Percentiles rank a stretch among this genome's conserved stretches.
Conservation (phyloP, 2,329 filamentous ascomycete genomes). For the Botrytis pseudocinerea region DNA sequence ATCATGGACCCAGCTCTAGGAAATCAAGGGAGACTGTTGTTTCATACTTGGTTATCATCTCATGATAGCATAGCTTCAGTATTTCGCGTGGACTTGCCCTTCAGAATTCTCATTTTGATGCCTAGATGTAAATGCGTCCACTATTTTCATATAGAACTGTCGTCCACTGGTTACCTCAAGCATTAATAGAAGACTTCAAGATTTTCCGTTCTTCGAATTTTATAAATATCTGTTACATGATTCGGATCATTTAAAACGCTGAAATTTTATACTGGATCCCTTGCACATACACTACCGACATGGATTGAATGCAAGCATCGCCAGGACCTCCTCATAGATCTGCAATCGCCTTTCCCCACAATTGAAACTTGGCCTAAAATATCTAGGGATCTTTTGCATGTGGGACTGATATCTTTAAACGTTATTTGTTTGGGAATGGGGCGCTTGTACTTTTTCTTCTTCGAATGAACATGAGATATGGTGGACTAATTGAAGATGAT, state of each 20-base stretch:
- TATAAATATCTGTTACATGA: slow-evolving; percentile 8
- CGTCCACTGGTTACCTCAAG: background rate
- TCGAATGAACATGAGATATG: background rate
- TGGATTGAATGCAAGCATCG: background rate
- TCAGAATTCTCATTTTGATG: too few species aligned
- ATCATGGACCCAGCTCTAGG: background rate
- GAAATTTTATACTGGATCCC: background rate
- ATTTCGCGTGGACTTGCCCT: background rate
- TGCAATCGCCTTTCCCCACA: background rate
- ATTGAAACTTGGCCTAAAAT: background rate
- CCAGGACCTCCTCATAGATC: background rate
- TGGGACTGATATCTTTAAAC: background rate
- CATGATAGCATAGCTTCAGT: background rate
- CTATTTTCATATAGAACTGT: background rate
- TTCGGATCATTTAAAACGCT: slow-evolving; percentile 5
- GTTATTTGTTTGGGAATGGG: background rate
- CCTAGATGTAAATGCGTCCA: background rate
- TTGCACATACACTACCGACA: background rate
- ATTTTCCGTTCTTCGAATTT: background rate
- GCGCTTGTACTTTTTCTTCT: background rate
- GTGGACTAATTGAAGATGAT: background rate
- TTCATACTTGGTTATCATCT: background rate
- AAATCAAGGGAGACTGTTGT: background rate
- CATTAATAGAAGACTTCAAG: background rate
- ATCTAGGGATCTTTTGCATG: background rate